Base-by-base conservation (phyloP, 2,329 filamentous ascomycete species). In the Penicillium vulpinum region DNA sequence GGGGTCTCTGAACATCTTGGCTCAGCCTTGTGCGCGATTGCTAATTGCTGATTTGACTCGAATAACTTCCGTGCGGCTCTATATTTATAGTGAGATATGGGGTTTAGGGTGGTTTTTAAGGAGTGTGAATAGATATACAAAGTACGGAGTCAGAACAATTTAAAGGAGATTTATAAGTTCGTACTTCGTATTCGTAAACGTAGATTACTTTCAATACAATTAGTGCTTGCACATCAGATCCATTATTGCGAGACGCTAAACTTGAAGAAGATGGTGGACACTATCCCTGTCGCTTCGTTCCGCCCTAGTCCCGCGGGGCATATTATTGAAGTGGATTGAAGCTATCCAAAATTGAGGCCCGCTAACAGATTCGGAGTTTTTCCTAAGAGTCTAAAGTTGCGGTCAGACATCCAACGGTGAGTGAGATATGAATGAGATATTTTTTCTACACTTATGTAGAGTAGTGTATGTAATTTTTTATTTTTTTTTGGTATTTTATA, bases 371-470 rank as follows among this genome's bases (percentile, higher is more conserved):
- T 55, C 50, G 55, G 61, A 58, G 35, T 53, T 53, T 51, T 63
- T 56, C 41, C 54, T 56, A 44, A 56, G 51, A 35, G 26, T 29
- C 48, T 40, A 46, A 52, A 64, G 33, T 63, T 65, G 62, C 62
- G 61, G 62, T 64, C 61, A 65, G 57, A 58, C 45, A 36, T 45
- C 43, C 50, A 63, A 60, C 48, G 49, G 51, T 35, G 59, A 40
- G 40, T 18, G 31, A 28, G 31, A 46, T n/a, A 28, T 16, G 16
- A 46, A n/a, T n/a, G n/a, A n/a, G n/a, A n/a, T n/a, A n/a, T n/a
- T n/a, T n/a, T n/a, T n/a, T n/a, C n/a, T n/a, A n/a, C n/a, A n/a
- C n/a, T n/a, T n/a, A n/a, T n/a, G n/a, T n/a, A n/a, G n/a, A n/a
- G n/a, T n/a, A n/a, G n/a, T n/a, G n/a, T n/a, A n/a, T n/a, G n/a